A percentile compares a stretch with the other conserved stretches of the same genome.
These are phyloP conservation scores for Lotus japonicus DNA, from an alignment of 306 rosid genomes.

Conservation along the genomic window DNA sequence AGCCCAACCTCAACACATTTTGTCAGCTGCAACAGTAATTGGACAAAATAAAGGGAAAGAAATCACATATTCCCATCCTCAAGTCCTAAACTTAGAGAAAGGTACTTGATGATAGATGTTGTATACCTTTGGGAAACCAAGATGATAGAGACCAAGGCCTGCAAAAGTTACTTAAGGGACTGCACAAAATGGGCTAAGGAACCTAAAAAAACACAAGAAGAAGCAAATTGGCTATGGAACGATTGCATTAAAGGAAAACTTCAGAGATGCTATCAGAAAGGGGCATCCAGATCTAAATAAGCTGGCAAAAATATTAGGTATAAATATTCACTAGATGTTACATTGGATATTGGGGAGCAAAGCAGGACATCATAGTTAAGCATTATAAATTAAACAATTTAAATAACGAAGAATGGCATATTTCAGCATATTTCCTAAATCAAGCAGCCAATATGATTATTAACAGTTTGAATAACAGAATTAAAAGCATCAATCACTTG, in stretches of 20 bases:
- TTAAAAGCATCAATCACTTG: not conserved
- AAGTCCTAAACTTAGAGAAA: too few relatives aligned
- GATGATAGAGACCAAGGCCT: too few relatives aligned
- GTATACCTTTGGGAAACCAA: too few relatives aligned
- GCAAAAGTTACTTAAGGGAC: too few relatives aligned
- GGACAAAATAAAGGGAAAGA: too few relatives aligned
- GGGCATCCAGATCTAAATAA: slow-evolving; percentile 8
- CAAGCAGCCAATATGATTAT: slow-evolving; percentile 3
- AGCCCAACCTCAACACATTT: too few relatives aligned
- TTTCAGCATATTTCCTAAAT: not conserved
- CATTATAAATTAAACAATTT: not conserved
- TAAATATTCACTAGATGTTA: not conserved
- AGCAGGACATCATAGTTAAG: not conserved
- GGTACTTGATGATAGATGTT: too few relatives aligned
- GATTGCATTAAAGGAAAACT: slow-evolving; percentile 41
- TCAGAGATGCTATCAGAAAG: slow-evolving; percentile 27
- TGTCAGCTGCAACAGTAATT: too few relatives aligned
- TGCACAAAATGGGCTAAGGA: too few relatives aligned
- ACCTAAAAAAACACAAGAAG: too few relatives aligned
- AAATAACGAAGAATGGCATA: slow-evolving; percentile 5
- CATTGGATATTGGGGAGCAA: not conserved
- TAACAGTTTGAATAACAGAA: slow-evolving; percentile 1
- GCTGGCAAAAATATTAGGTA: slow-evolving; percentile 7
- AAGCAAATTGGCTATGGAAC: too few relatives aligned
- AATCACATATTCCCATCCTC: too few relatives aligned